Conservation (phyloP, 225 moss, liverwort and hornwort species). For the Asterella californica region DNA sequence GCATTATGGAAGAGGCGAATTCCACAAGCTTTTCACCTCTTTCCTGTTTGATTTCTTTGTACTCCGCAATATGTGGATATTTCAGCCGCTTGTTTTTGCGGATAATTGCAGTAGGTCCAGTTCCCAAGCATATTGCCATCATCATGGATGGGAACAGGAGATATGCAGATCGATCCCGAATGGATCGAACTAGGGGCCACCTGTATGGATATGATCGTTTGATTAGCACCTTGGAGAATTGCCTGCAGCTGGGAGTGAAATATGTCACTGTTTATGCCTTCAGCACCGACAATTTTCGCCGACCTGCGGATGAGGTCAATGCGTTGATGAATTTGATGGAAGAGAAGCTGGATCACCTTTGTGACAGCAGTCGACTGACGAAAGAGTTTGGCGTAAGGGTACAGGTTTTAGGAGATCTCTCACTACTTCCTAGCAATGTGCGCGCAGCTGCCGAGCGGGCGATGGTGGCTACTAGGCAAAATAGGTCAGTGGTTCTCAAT, state of each 20-base stretch:
- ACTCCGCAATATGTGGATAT: slow-evolving; percentile 14
- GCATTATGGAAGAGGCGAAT: slow-evolving; percentile 1
- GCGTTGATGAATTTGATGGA: slow-evolving; percentile 44
- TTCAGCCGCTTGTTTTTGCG: slow-evolving; percentile 21
- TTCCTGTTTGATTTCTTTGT: slow-evolving; percentile 14
- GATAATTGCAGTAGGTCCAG: slow-evolving; percentile 39
- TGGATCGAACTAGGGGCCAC: slow-evolving; percentile 45
- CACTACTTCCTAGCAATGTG: slow-evolving; percentile 36
- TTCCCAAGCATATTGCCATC: slow-evolving; percentile 47
- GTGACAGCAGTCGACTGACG: slow-evolving; percentile 15
- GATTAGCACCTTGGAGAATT: slow-evolving; percentile 40
- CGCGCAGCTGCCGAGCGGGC: slow-evolving; percentile 44
- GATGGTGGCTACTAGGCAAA: slow-evolving; percentile 37
- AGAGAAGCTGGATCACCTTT: slow-evolving; percentile 35
- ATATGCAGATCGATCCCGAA: slow-evolving; percentile 42
- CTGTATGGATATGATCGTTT: slow-evolving; percentile 37
- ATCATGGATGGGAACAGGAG: slow-evolving; percentile 54
- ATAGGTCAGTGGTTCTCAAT: slow-evolving; percentile 38
- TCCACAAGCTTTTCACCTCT: not conserved
- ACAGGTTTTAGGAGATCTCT: slow-evolving; percentile 39
- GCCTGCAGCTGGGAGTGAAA: slow-evolving; percentile 45
- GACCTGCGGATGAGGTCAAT: slow-evolving; percentile 39
- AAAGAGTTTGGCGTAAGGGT: slow-evolving; percentile 37
- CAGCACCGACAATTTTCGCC: slow-evolving; percentile 48
- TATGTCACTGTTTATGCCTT: slow-evolving; percentile 47